Percentiles rank a stretch among this genome's conserved stretches.
Evolutionary conservation across 176 grass and related monocot genomes (phyloP).

Genomic region (Oryza glumipatula): DNA sequence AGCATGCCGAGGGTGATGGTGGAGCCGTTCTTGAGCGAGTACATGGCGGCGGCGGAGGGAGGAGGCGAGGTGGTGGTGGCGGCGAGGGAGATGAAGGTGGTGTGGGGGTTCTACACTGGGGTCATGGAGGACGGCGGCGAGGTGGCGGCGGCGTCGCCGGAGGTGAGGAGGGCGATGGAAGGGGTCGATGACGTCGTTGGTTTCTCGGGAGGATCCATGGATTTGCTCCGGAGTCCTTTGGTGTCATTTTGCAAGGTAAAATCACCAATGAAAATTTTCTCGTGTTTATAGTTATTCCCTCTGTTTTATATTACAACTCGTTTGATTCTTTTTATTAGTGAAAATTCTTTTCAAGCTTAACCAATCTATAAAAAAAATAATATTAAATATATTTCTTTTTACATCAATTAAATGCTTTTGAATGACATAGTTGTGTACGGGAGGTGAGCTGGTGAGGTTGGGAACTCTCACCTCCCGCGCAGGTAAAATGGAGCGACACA

Average conservation of each 20-base stretch:
- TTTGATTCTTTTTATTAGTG: no score
- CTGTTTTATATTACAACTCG: no score
- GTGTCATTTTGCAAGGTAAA: constrained; percentile 65
- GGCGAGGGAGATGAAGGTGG: constrained; percentile 51
- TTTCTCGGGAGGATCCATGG: constrained; percentile 30
- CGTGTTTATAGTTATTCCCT: no score
- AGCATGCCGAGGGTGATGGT: constrained; percentile 55
- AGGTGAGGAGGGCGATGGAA: constrained; percentile 24
- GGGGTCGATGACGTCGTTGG: constrained; percentile 42
- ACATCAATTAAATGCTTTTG: no score
- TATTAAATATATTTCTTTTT: no score
- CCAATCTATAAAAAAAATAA: no score
- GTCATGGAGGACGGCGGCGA: constrained; percentile 41
- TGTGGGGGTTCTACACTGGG: constrained; percentile 67
- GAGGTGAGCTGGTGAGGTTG: no score
- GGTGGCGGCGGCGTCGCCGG: not conserved
- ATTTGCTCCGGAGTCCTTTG: constrained; percentile 14
- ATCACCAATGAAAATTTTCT: no score
- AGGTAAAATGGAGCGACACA: no score
- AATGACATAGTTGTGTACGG: no score
- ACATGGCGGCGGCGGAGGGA: constrained; percentile 15
- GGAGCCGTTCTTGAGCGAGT: constrained; percentile 53
- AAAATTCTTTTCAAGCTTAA: no score
- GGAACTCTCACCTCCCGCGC: no score
- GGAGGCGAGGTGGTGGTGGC: not conserved